Conservation (phyloP, 495 filamentous ascomycete genomes). For the Aspergillus kassunensis region DNA sequence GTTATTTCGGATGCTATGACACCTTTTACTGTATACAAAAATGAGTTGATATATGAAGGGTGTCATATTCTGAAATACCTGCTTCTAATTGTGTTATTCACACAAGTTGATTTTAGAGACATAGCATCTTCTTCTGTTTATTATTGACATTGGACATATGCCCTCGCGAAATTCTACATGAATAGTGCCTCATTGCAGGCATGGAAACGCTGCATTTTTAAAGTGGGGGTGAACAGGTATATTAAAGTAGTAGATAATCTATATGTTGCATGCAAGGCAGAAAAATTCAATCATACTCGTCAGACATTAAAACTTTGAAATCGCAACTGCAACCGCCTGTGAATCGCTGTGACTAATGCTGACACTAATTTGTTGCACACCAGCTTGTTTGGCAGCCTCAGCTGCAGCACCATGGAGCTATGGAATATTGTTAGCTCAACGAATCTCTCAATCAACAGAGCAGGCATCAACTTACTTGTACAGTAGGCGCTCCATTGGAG, state of each 20-base stretch:
- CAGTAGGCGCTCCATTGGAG: constrained; percentile 74
- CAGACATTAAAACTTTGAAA: constrained; percentile 61
- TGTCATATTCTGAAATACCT: no score
- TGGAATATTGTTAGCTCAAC: constrained; percentile 37
- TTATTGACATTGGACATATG: no score
- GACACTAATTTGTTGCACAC: constrained; percentile 80
- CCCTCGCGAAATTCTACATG: no score
- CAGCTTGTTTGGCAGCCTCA: constrained; percentile 72
- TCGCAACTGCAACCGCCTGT: constrained; percentile 89
- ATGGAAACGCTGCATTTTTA: no score
- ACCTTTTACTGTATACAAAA: no score
- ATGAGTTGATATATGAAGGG: no score
- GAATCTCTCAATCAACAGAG: not conserved
- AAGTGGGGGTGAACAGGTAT: not conserved
- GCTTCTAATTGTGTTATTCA: no score
- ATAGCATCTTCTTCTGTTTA: no score
- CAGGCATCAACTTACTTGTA: constrained; percentile 62
- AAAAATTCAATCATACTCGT: constrained; percentile 12
- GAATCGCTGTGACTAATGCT: constrained; percentile 92
- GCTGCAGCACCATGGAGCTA: constrained; percentile 80
- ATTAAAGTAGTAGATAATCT: constrained; percentile 11
- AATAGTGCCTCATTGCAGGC: no score
- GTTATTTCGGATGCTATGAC: no score
- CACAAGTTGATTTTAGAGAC: no score
- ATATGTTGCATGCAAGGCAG: constrained; percentile 4